These are phyloP conservation scores for Lachnellula subtilissima DNA, from an alignment of 2,329 filamentous ascomycete species.

Conservation along the genomic window DNA sequence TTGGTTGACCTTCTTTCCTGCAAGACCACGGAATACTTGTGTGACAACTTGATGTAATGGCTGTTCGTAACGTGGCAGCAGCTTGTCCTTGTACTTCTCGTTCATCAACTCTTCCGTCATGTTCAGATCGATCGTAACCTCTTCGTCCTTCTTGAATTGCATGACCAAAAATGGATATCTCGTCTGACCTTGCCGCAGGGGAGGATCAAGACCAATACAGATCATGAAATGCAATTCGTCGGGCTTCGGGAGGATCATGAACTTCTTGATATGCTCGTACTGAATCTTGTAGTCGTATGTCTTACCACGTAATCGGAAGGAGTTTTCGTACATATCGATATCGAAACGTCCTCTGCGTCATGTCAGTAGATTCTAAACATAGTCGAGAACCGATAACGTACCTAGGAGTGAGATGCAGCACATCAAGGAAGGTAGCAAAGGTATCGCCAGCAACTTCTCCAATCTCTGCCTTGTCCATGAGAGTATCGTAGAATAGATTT, in stretches of 20 bases:
- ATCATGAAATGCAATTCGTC: slow-evolving; percentile 95
- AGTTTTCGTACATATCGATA: slow-evolving; percentile 98
- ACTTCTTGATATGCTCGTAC: slow-evolving; percentile 96
- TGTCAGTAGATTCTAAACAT: slow-evolving; percentile 21
- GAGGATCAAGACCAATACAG: slow-evolving; percentile 89
- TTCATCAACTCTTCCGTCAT: slow-evolving; percentile 86
- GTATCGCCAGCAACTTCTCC: slow-evolving; percentile 98
- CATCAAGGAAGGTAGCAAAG: slow-evolving; percentile 93
- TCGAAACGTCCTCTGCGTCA: slow-evolving; percentile 86
- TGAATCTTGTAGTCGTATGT: slow-evolving; percentile 99
- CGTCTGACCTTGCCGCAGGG: slow-evolving; percentile 93
- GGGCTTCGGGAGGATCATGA: slow-evolving; percentile 97
- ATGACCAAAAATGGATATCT: slow-evolving; percentile 98
- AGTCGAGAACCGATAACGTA: slow-evolving; percentile 35
- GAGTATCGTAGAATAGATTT: slow-evolving; percentile 93
- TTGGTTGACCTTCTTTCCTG: slow-evolving; percentile 90
- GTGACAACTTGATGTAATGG: slow-evolving; percentile 90
- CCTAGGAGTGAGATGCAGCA: slow-evolving; percentile 94
- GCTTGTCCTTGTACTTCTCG: slow-evolving; percentile 81
- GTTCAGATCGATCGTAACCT: slow-evolving; percentile 93
- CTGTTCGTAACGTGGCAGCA: slow-evolving; percentile 86
- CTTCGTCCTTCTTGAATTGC: slow-evolving; percentile 97
- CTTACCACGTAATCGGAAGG: slow-evolving; percentile 94
- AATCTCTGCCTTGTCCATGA: slow-evolving; percentile 98
- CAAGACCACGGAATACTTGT: slow-evolving; percentile 90